A percentile compares a stretch with the other conserved stretches of the same genome.
These are phyloP conservation scores for Tardiomyces blankii DNA, from an alignment of 1,139 yeast species.

Conservation along the genomic window DNA sequence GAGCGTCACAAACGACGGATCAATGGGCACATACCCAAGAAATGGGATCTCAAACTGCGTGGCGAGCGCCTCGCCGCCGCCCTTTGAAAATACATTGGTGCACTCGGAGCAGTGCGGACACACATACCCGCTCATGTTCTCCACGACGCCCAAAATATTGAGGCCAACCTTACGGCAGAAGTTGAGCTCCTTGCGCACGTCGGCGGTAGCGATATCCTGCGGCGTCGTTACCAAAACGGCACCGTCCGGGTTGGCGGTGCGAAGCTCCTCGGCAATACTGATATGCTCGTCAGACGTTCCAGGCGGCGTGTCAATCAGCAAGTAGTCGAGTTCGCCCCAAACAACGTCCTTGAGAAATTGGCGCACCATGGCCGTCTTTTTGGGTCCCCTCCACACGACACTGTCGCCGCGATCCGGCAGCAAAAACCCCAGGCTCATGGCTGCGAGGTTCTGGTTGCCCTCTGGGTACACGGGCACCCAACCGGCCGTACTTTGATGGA, in stretches of 20 bases:
- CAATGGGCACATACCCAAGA: conserved; percentile 85
- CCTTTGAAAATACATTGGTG: conserved; percentile 82
- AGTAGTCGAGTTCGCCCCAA: conserved; percentile 78
- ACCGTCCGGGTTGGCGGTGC: conserved; percentile 74
- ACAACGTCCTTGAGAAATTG: conserved; percentile 85
- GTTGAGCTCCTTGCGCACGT: conserved; percentile 87
- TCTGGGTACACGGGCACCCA: conserved; percentile 77
- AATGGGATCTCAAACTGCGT: conserved; percentile 49
- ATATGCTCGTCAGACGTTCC: conserved; percentile 98
- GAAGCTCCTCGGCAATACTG: conserved; percentile 84
- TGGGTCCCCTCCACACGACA: conserved; percentile 98
- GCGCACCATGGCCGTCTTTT: conserved; percentile 93
- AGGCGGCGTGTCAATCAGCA: conserved; percentile 94
- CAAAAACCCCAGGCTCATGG: conserved; percentile 89
- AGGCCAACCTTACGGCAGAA: conserved; percentile 84
- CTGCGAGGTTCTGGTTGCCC: conserved; percentile 25
- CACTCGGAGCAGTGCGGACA: conserved; percentile 87
- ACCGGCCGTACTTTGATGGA: conserved; percentile 71
- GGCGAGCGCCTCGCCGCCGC: conserved; percentile 80
- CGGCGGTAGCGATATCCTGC: conserved; percentile 84
- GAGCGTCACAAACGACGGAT: conserved; percentile 79
- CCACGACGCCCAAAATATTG: conserved; percentile 74
- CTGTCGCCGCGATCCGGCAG: conserved; percentile 76
- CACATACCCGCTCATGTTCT: conserved; percentile 94
- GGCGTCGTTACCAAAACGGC: conserved; percentile 96